These are phyloP conservation scores for Paraphoma sp. DNA, from an alignment of 2,329 filamentous ascomycete species.

Conservation along the genomic window DNA sequence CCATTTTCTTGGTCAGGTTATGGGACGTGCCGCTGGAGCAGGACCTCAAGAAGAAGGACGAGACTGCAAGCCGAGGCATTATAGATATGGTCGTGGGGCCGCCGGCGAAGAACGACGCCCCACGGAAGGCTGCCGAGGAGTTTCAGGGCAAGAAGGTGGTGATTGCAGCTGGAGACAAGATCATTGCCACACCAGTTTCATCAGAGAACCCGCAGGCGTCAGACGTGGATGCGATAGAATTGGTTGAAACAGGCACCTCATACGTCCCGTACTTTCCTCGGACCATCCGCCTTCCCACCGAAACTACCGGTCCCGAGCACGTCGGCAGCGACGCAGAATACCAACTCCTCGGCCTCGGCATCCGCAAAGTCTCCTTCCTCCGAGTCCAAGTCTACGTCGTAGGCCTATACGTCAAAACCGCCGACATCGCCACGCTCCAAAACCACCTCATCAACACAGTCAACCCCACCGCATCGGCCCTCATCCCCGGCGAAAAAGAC, in stretches of 20 bases:
- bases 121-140: slow-evolving; percentile 40
- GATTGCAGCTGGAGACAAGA: slow-evolving; percentile 68
- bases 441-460: slow-evolving; percentile 76
- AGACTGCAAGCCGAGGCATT: slow-evolving; percentile 28
- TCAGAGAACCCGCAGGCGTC: slow-evolving; percentile 38
- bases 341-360: slow-evolving; percentile 84
- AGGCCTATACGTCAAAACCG: slow-evolving; percentile 86
- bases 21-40: slow-evolving; percentile 38
- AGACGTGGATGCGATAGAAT: slow-evolving; percentile 66
- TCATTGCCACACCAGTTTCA: slow-evolving; percentile 52
- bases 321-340: slow-evolving; percentile 65
- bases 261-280: slow-evolving; percentile 82
- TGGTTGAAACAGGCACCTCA: slow-evolving; percentile 81
- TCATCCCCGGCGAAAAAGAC: slow-evolving; percentile 83
- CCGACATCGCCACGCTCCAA: slow-evolving; percentile 83
- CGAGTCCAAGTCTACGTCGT: slow-evolving; percentile 93
- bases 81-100: slow-evolving; percentile 32
- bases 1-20: slow-evolving; percentile 42
- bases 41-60: slow-evolving; percentile 19
- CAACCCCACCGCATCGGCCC: slow-evolving; percentile 78
- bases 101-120: slow-evolving; percentile 38
- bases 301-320: slow-evolving; percentile 31
- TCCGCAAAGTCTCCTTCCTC: slow-evolving; percentile 88
- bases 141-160: slow-evolving; percentile 64
- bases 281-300: slow-evolving; percentile 67